Percentiles rank a stretch among this genome's conserved stretches.
Conservation (phyloP, 2,329 filamentous ascomycete genomes). For the Coniochaeta sp. region DNA sequence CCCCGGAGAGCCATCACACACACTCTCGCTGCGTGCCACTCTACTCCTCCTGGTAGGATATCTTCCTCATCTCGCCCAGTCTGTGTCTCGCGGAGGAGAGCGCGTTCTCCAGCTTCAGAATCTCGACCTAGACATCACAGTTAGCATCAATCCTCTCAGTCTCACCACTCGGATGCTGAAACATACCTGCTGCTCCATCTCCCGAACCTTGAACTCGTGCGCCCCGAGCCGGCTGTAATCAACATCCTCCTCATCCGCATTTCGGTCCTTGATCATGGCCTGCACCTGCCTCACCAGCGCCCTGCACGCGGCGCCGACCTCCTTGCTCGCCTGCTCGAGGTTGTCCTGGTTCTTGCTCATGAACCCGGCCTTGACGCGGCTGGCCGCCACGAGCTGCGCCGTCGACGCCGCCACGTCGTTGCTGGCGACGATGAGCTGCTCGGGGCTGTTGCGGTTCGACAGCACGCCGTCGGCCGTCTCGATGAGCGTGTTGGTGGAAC, state of each 20-base stretch:
- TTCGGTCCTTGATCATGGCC: slow-evolving; percentile 82
- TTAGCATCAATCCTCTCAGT: not conserved
- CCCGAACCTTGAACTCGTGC: slow-evolving; percentile 96
- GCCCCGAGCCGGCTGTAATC: slow-evolving; percentile 85
- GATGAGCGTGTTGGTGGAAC: slow-evolving; percentile 90
- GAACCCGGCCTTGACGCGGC: slow-evolving; percentile 93
- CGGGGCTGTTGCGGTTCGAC: slow-evolving; percentile 82
- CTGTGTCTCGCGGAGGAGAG: slow-evolving; percentile 72
- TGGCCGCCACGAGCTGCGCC: slow-evolving; percentile 91
- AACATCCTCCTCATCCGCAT: slow-evolving; percentile 72
- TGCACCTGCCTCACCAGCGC: slow-evolving; percentile 89
- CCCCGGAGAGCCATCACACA: too few relatives aligned
- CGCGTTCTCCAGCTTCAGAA: slow-evolving; percentile 86
- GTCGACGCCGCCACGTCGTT: slow-evolving; percentile 96
- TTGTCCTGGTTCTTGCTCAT: slow-evolving; percentile 96
- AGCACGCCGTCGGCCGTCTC: slow-evolving; percentile 97
- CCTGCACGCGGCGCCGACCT: slow-evolving; percentile 83
- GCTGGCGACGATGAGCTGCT: slow-evolving; percentile 95
- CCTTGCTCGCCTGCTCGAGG: slow-evolving; percentile 85
- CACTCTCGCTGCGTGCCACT: too few relatives aligned
- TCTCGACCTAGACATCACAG: slow-evolving; percentile 66
- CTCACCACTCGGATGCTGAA: not conserved
- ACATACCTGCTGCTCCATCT: slow-evolving; percentile 98
- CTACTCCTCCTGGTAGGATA: slow-evolving; percentile 79
- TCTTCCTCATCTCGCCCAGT: slow-evolving; percentile 96